Base-by-base conservation (phyloP, 371 early-diverging fungal genomes). In the Batrachochytrium dendrobatidis region DNA sequence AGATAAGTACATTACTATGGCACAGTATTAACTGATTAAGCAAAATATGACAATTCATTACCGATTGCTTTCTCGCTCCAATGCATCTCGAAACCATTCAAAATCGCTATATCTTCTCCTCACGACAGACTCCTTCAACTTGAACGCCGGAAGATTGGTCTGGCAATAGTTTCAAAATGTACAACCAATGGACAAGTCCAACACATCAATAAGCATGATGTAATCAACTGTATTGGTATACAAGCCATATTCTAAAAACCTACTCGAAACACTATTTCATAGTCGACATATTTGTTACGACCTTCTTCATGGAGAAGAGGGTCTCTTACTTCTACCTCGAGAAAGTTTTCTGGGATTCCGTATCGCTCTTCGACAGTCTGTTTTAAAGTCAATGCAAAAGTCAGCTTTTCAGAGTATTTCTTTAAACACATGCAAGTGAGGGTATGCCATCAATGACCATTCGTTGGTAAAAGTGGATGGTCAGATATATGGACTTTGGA, bases 131-230 rank as follows among this genome's bases (percentile, higher is more conserved):
- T 80, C 68, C 62, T 84, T 86, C 58, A 89, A 63, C 73, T 96
- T 96, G 83, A 95, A 98, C 24, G 90, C 87, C 18, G 98, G 98
- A 57, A 98, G 92, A 72, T 96, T 98, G 43, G 96, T 96, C 90
- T 91, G 76, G 20, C 32, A n/a, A 8, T n/a, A n/a, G n/a, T n/a
- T n/a, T n/a, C n/a, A n/a, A 15, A 32, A 43, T 55, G 24, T 3
- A 60, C 6, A 22, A 15, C 25, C 34, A 43, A 64, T 17, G 3
- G 22, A 53, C n/a, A 25, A 56, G 25, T 48, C 30, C 28, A 39
- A n/a, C 53, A 64, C 8, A 17, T 46, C 48, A 18, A 17, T 46
- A 22, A 46, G 48, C 39, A n/a, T 39, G 15, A 20, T 20, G 15
- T 39, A 20, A 20, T 20, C 15, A 20, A 39, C 39, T 39, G 15